phyloP scores from a whole-genome alignment of 768 basidiomycete species.

The Collybia mongolica region DNA sequence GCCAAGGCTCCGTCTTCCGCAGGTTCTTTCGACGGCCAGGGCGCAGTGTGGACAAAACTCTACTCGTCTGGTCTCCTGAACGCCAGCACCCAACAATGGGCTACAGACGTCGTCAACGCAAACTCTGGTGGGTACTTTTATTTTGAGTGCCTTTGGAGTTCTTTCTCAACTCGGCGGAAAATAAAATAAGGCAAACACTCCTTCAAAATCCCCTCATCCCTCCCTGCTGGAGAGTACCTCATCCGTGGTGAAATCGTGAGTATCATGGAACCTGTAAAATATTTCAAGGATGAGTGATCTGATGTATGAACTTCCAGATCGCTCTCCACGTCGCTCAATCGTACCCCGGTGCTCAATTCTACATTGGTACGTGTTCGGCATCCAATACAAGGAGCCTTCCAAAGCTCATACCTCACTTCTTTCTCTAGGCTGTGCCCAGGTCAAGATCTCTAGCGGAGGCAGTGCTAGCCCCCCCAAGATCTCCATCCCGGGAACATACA shows the following conservation, averaged over 20 bases:
- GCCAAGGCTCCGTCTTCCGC: constrained; percentile 48
- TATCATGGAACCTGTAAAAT: too few species aligned
- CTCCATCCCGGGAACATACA: constrained; percentile 47
- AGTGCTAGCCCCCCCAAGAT: constrained; percentile 48
- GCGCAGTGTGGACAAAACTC: constrained; percentile 53
- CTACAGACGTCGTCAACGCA: constrained; percentile 45
- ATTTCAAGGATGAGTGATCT: too few species aligned
- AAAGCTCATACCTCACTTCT: not conserved
- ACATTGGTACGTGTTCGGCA: constrained; percentile 30
- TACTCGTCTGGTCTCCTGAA: constrained; percentile 46
- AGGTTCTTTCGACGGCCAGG: constrained; percentile 43
- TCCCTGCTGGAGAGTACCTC: constrained; percentile 51
- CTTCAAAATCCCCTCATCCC: constrained; percentile 41
- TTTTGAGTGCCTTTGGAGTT: too few species aligned
- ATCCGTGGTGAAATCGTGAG: constrained; percentile 48
- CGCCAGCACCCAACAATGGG: constrained; percentile 33
- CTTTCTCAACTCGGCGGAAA: too few species aligned
- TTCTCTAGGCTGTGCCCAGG: constrained; percentile 44
- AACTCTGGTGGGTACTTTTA: constrained; percentile 26
- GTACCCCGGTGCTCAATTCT: constrained; percentile 53
- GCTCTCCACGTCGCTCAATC: constrained; percentile 36
- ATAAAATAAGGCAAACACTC: constrained; percentile 23
- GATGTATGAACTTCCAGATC: constrained; percentile 14
- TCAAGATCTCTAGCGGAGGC: constrained; percentile 43
- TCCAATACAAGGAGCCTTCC: not conserved